Base-by-base conservation (phyloP, 371 early-diverging fungal genomes). In the Rhizopus stolonifer region DNA sequence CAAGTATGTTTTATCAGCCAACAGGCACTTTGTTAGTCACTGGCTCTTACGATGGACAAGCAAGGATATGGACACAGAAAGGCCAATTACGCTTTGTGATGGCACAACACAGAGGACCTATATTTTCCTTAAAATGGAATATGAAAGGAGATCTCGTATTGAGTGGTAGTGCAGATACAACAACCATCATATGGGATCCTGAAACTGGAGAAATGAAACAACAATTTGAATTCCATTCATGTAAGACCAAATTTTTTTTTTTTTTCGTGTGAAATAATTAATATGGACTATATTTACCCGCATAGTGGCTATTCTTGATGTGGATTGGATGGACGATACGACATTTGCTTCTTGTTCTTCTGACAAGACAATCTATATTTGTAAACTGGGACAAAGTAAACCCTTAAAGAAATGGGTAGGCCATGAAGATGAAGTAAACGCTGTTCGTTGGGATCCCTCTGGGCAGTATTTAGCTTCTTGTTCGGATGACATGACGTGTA, bases 331-430 rank as follows among this genome's bases (percentile, higher is more conserved):
- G 58, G 93, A 95, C 64, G 87, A 92, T 59, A 69, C 69, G 1
- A 95, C 91, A 7, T 94, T 96, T 79, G 96, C 96, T 1, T 90
- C 96, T 0, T 89, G 91, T 53, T 92, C 94, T 9, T 80, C 84
- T 3, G 98, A 98, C 66, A 82, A 82, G 33, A 77, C 78, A 3
- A 88, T 96, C 6, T 84, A 78, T 43, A 86, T 98, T 0, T 95
- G 93, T 72, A 79, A 79, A 48, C 78, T 91, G 11, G 90, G 88
- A 9, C 64, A 69, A 25, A 54, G 70, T 0, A 75, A 81, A 18
- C 93, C 95, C 0, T 34, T 93, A 24, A 78, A 71, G 49, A 79
- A 74, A 25, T 90, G 86, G 76, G 58, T 70, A 4, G 96, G 94
- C 0, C 96, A 96, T 67, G 79, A 79, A 77, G 82, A 83, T 61